Evolutionary conservation across 768 basidiomycete species (phyloP).

Genomic region (Tubosaeta sp.): DNA sequence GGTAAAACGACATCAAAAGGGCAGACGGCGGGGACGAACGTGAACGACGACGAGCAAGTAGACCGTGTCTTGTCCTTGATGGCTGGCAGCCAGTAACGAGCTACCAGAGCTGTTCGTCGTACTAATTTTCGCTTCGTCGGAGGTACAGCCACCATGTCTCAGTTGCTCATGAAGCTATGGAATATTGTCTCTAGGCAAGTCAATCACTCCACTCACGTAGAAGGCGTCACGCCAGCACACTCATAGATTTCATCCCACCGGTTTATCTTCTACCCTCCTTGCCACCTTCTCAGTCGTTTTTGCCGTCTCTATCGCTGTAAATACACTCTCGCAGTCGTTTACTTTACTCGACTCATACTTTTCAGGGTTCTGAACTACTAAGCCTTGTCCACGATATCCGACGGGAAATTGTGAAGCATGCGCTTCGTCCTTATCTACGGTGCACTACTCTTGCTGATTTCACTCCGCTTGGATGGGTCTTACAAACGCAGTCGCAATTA

Average conservation of each 20-base stretch:
- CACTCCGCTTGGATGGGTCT: not conserved
- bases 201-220: too few species aligned
- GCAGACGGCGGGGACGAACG: not conserved
- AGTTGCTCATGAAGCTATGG: too few species aligned
- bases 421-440: not conserved
- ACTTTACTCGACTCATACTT: not conserved
- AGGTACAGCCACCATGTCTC: constrained; percentile 4
- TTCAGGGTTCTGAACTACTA: not conserved
- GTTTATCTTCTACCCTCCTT: not conserved
- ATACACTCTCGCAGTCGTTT: not conserved
- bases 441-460: not conserved
- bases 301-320: not conserved
- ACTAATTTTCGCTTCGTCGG: not conserved
- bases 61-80: not conserved
- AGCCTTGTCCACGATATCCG: not conserved
- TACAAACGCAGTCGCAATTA: not conserved
- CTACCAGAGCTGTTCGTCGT: not conserved
- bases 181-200: not conserved
- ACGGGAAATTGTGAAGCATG: not conserved
- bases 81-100: not conserved
- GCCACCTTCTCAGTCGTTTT: not conserved
- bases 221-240: too few species aligned
- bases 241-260: not conserved
- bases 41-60: not conserved
- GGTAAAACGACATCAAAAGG: constrained; percentile 17